Base-by-base conservation (phyloP, 2,329 filamentous ascomycete genomes). In the Trichophyton schoenleinii region DNA sequence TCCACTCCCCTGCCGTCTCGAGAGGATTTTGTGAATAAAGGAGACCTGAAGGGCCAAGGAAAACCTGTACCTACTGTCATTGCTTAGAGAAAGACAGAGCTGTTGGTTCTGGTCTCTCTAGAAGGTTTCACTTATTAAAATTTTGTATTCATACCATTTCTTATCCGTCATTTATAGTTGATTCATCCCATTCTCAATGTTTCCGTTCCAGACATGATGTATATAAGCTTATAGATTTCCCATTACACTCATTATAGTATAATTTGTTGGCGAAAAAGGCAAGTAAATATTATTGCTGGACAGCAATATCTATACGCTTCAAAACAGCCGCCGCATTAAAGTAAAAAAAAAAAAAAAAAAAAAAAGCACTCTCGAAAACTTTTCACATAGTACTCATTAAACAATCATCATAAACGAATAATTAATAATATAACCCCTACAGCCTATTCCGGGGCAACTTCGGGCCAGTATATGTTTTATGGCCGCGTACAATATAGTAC, bases 401-500 rank as follows among this genome's bases (percentile, higher is more conserved):
- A 38, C 34, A 28, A n/a, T 34, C 7, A 55, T 55, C 6, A 55
- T 36, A 20, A 55, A 36, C 0, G 3, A 4, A 18, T n/a, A n/a
- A 55, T 36, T 36, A 18, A 6, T 34, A 36, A 9, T 18, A 55
- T 18, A 36, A 28, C 6, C 31, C 31, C 28, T 55, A 55, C 9
- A 55, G 7, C 0, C 11, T 20, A 25, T 58, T 58, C 28, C 41
- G 20, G 13, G 55, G 55, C 34, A 58, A 13, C 25, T 44, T 58
- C 7, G 55, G 55, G 11, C 55, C 55, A 13, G 42, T 15, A 44
- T 42, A 58, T 2, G 55, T 58, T 44, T 58, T 58, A 9, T 58
- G 63, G 6, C 69, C 70, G 28, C 67, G 61, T 31, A 71, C 62
- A 46, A 71, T 65, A 63, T 77, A 79, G 63, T 75, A 77, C 7